Evolutionary conservation across 495 filamentous ascomycete genomes (phyloP).

Genomic region (Xylaria flabelliformis): DNA sequence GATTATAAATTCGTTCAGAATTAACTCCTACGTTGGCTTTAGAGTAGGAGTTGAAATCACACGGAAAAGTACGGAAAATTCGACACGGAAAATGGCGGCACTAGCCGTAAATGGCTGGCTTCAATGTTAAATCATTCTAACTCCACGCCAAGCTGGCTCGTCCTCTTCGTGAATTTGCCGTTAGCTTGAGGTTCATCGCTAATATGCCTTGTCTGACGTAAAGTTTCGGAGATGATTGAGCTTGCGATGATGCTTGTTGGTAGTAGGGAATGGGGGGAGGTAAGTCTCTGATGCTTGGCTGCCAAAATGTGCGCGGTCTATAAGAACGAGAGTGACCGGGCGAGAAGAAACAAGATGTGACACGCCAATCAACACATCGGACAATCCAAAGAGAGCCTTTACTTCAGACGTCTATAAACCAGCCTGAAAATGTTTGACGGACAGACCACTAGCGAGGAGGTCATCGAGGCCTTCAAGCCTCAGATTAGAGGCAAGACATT

Average conservation of each 20-base stretch:
- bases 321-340: neutral
- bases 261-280: neutral
- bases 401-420: neutral
- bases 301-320: neutral
- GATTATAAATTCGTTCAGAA: conserved; percentile 3
- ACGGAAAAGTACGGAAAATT: conserved; percentile 3
- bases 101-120: neutral
- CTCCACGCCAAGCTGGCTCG: neutral
- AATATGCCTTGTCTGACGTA: neutral
- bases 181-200: neutral
- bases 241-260: neutral
- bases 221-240: neutral
- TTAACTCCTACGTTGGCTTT: conserved; percentile 11
- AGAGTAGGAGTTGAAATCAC: neutral
- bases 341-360: neutral
- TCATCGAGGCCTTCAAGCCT: conserved; percentile 43
- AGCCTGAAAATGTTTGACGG: conserved; percentile 37
- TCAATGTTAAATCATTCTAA: neutral
- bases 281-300: neutral
- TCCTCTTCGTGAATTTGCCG: neutral
- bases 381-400: neutral
- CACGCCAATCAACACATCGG: neutral
- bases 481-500: conserved; percentile 45
- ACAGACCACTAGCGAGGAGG: conserved; percentile 44
- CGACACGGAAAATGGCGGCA: neutral